Evolutionary conservation across 768 basidiomycete species (phyloP), one percentile per base, ranked within the genome.

Genomic region (Pleurotus platypus): DNA sequence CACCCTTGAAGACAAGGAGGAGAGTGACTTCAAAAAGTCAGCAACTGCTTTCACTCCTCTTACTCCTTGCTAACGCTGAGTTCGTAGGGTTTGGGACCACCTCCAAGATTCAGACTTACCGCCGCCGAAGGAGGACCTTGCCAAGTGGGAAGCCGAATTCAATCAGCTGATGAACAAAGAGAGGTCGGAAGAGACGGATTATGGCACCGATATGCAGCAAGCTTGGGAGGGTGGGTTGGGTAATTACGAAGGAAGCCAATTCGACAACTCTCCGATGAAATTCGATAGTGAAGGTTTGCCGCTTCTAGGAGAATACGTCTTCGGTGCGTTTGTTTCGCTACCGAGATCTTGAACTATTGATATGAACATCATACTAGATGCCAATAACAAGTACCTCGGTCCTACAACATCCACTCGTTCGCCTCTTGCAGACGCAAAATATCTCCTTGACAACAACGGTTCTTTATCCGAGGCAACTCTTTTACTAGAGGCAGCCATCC

Each of bases 401-500:
- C 75, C 78, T 8, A 73, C 78, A 0, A 64, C 71, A 2, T 70
- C 78, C 0, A 75, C 77, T 2, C 70, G 73, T 26, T 78, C 75
- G n/a, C 80, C 84, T 30, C 71, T 91, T n/a, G 73, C 69, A 47
- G 85, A 89, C 59, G 94, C 92, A 1, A 93, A 94, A 69, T 75
- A 78, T 13, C 71, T 95, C 13, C 73, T 98, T 8, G 82, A 86
- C 18, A 79, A 81, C 58, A 92, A 93, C 55, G 94, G 92, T 1
- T 90, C 94, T 2, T 71, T 99, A 20, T 87, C 92, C 2, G 92
- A 97, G 66, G 93, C 88, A 11, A 89, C 87, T 0, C 76, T 94
- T 40, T 76, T 96, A 64, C 76, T 98, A 18, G 96, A 99, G 73
- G 93, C 93, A 12, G 92, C 93, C 38, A 90, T 98, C 58, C 87